Base-by-base conservation (phyloP, 1,139 yeast species). In the Arxiozyma bovina region DNA sequence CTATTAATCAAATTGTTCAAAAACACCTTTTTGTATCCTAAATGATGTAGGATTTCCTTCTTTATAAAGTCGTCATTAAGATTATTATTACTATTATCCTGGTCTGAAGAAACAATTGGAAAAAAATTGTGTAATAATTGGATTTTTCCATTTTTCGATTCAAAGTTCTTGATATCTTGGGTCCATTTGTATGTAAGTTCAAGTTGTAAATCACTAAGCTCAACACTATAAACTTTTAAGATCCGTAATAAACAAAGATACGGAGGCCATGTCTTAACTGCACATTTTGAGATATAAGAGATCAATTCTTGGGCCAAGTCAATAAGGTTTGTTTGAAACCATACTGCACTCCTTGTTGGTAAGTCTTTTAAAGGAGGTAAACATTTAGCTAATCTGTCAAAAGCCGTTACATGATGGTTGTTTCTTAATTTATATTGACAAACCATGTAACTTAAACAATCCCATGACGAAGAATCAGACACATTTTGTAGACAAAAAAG, bases 401-500 rank as follows among this genome's bases (percentile, higher is more conserved):
- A 54, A 49, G 54, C 54, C 1, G 40, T 17, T 20, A 40, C 27
- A 49, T 51, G 51, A 27, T 42, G 42, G 12, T 8, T 30, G 20
- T 21, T 22, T 30, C 17, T 23, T 17, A 20, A 8, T 2, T 50
- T 42, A 18, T 25, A 48, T 38, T 55, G 61, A 41, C 60, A 51
- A 9, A 59, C 34, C 57, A 65, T 60, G 47, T 61, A 61, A 1
- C 57, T 53, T 6, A 56, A 61, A 45, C 60, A 59, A 53, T 48
- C 56, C 83, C 83, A 79, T 5, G 76, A 71, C 0, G 82, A 76
- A 6, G 71, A 65, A 57, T 79, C 82, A 12, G 69, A 64, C 1
- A 70, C 62, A 57, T 76, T 68, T 8, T 54, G 50, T 42, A 63
- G 62, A 54, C 78, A 74, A 59, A 75, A 73, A 3, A 54, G 46